phyloP scores from a whole-genome alignment of 345 rosid species.

The Kernera saxatilis region DNA sequence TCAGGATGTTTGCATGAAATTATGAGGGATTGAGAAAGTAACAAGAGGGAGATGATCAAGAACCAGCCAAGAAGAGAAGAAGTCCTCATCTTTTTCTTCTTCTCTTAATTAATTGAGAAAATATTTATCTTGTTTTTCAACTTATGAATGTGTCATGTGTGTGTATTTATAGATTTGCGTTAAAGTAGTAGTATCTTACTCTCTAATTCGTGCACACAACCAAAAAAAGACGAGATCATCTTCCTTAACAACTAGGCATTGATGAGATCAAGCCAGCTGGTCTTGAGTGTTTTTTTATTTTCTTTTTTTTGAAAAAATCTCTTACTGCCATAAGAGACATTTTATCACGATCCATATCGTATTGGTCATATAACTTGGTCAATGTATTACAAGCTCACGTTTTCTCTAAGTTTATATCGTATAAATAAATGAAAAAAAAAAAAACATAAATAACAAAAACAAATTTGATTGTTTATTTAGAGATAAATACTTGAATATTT shows the following conservation, averaged over 20 bases:
- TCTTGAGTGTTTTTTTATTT: background rate
- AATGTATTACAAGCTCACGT: background rate
- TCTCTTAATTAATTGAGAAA: background rate
- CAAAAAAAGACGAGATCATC: background rate
- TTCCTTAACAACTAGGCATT: background rate
- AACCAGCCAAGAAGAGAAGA: conserved; percentile 22
- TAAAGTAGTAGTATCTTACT: background rate
- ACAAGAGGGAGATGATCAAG: conserved; percentile 21
- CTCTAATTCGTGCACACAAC: conserved; percentile 19
- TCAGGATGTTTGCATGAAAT: background rate
- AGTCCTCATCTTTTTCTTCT: background rate
- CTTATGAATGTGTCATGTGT: background rate
- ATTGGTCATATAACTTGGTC: background rate
- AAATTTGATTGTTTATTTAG: background rate
- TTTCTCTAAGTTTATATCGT: background rate
- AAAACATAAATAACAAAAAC: background rate
- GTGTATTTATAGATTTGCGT: conserved; percentile 5
- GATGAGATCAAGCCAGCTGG: background rate
- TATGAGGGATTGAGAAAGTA: conserved; percentile 17
- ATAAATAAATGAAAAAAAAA: background rate
- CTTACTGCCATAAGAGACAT: background rate
- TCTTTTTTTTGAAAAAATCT: background rate
- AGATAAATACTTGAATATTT: background rate
- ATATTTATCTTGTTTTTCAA: background rate
- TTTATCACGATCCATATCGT: background rate